Conservation (phyloP, 2,329 filamentous ascomycete species). For the Calycina herbarum region DNA sequence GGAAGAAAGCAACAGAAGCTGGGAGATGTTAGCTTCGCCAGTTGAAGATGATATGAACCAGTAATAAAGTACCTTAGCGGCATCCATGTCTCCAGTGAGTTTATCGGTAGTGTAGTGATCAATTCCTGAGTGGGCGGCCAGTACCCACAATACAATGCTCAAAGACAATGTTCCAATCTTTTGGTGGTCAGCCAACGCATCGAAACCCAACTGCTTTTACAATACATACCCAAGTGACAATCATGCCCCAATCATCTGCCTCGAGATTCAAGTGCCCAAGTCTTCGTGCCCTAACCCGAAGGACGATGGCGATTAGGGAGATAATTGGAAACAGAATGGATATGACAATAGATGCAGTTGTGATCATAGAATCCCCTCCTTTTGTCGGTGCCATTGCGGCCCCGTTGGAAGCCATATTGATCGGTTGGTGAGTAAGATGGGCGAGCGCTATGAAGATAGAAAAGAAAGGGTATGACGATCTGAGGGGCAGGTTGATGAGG, state of each 20-base stretch:
- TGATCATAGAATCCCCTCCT: neutral
- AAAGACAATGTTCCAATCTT: neutral
- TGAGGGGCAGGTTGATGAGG: too few species aligned
- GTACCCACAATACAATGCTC: neutral
- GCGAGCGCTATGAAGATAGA: too few species aligned
- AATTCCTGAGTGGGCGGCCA: neutral
- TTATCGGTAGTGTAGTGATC: neutral
- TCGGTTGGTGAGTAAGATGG: neutral
- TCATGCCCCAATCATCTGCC: too few species aligned
- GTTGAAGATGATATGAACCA: neutral
- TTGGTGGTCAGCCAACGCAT: neutral
- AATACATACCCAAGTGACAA: too few species aligned
- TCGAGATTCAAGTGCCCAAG: too few species aligned
- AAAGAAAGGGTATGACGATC: too few species aligned
- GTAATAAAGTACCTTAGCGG: constrained; percentile 1
- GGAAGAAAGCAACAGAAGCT: neutral
- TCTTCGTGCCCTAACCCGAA: too few species aligned
- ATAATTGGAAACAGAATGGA: neutral
- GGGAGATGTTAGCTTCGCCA: neutral
- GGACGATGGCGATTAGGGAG: too few species aligned
- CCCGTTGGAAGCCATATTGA: neutral
- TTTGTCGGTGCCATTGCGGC: neutral
- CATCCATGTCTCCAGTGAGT: neutral
- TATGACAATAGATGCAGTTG: constrained; percentile 1
- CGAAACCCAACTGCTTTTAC: too few species aligned